A percentile compares a stretch with the other conserved stretches of the same genome.
Conservation (phyloP, 441 rosid genomes). For the Rhodomyrtus psidioides region DNA sequence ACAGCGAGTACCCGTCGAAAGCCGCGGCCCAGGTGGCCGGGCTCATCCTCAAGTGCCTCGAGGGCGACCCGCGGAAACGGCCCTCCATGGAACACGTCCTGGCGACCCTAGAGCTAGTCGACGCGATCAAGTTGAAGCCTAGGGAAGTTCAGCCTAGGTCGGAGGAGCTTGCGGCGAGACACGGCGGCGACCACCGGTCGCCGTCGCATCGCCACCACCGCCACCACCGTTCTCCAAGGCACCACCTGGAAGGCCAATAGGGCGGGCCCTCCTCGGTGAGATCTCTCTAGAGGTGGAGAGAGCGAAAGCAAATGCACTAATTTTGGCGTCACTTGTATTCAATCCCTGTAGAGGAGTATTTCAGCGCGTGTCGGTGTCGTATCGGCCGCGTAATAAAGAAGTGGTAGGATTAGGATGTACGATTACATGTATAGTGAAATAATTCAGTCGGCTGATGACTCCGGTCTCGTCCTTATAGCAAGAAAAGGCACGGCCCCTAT, state of each 20-base stretch:
- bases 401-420: background rate
- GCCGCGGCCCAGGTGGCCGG: slow-evolving; percentile 42
- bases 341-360: background rate
- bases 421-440: background rate
- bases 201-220: background rate
- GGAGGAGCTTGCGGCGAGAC: background rate
- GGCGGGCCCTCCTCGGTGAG: background rate
- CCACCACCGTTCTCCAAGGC: background rate
- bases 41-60: slow-evolving; percentile 46
- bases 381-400: background rate
- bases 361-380: background rate
- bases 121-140: slow-evolving; percentile 20
- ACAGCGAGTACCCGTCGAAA: slow-evolving; percentile 36
- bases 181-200: background rate
- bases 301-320: background rate
- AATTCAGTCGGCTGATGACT: background rate
- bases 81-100: slow-evolving; percentile 71
- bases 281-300: background rate
- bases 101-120: slow-evolving; percentile 25
- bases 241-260: background rate
- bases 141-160: slow-evolving; percentile 2
- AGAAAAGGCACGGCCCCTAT: background rate
- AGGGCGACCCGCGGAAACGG: slow-evolving; percentile 49
- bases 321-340: background rate
- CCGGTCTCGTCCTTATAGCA: background rate